phyloP scores from a whole-genome alignment of 768 basidiomycete genomes.

The Lepiota brunneoincarnata region DNA sequence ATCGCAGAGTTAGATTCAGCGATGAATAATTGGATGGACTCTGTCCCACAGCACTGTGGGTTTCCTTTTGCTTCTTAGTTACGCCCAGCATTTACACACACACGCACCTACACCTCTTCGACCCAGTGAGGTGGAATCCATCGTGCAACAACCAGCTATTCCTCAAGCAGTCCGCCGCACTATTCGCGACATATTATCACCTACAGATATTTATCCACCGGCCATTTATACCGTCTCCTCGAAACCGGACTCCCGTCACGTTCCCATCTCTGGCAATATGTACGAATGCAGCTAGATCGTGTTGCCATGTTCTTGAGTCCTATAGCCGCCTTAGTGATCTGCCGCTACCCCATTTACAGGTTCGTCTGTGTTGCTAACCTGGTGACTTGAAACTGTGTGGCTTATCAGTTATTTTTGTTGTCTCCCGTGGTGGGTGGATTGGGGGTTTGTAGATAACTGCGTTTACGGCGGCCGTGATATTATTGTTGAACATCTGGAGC shows the following conservation, averaged over 20 bases:
- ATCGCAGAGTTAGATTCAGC: constrained; percentile 74
- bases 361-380: constrained; percentile 14
- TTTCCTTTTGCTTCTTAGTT: constrained; percentile 1
- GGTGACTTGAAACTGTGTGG: neutral
- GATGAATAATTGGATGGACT: constrained; percentile 76
- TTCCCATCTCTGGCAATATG: constrained; percentile 78
- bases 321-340: constrained; percentile 32
- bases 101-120: constrained; percentile 1
- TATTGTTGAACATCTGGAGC: constrained; percentile 68
- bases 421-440: neutral
- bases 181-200: constrained; percentile 45
- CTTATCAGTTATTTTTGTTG: constrained; percentile 6
- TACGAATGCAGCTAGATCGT: constrained; percentile 80
- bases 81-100: neutral
- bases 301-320: constrained; percentile 64
- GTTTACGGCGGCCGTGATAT: constrained; percentile 46
- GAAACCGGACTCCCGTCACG: constrained; percentile 35
- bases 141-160: constrained; percentile 33
- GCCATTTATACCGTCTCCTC: constrained; percentile 70
- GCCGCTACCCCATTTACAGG: constrained; percentile 36
- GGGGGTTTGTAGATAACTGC: constrained; percentile 23
- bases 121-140: constrained; percentile 45
- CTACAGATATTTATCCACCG: constrained; percentile 76
- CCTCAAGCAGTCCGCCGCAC: constrained; percentile 55
- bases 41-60: constrained; percentile 56